phyloP scores from a whole-genome alignment of 2,329 filamentous ascomycete genomes.

The Talaromyces sp. region DNA sequence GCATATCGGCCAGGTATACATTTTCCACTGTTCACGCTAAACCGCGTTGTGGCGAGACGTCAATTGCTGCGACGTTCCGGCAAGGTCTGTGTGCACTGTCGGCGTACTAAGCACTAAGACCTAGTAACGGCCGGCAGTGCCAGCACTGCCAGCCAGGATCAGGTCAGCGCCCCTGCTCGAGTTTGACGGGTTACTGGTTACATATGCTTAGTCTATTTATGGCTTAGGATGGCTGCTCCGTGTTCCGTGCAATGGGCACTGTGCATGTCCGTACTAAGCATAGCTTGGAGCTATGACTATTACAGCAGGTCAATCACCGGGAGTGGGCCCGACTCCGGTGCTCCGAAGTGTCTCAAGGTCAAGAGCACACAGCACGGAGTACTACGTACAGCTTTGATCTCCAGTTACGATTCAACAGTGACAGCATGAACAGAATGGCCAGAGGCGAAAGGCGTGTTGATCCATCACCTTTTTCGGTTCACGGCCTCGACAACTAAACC shows the following conservation, averaged over 20 bases:
- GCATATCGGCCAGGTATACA: not conserved
- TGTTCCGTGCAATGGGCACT: not conserved
- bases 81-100: not conserved
- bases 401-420: not conserved
- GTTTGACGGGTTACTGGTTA: slow-evolving; percentile 1
- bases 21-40: not conserved
- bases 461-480: not conserved
- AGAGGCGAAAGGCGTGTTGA: not conserved
- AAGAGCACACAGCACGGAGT: not conserved
- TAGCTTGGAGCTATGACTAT: slow-evolving; percentile 11
- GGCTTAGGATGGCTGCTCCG: not conserved
- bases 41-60: not conserved
- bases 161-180: not conserved
- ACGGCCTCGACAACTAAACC: not conserved
- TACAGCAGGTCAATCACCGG: not conserved
- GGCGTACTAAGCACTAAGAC: too few relatives aligned
- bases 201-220: not conserved
- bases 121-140: not conserved
- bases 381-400: not conserved
- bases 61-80: not conserved
- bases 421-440: not conserved
- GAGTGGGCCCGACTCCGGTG: slow-evolving; percentile 2
- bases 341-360: slow-evolving; percentile 9
- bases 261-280: not conserved
- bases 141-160: too few relatives aligned